A percentile compares a stretch with the other conserved stretches of the same genome.
phyloP scores from a whole-genome alignment of 2,329 filamentous ascomycete genomes.

The Hypoxylon rubiginosum region DNA sequence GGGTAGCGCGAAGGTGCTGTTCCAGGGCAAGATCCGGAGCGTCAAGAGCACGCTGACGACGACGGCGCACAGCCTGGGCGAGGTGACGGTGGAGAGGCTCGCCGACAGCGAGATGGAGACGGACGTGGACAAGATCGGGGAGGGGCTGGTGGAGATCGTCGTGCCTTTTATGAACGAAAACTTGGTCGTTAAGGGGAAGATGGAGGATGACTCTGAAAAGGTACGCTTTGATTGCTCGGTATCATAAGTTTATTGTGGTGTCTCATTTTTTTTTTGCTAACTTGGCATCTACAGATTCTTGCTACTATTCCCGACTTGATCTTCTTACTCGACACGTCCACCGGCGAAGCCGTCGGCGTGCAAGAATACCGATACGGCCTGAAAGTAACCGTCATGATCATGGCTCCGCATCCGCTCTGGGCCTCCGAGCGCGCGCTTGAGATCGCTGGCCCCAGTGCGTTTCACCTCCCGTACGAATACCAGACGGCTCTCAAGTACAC shows the following conservation, averaged over 20 bases:
- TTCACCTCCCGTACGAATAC: constrained; percentile 54
- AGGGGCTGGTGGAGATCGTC: constrained; percentile 62
- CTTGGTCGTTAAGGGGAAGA: constrained; percentile 64
- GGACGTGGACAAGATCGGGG: constrained; percentile 34
- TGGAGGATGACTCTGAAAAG: constrained; percentile 52
- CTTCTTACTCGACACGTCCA: constrained; percentile 65
- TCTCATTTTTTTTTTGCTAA: not conserved
- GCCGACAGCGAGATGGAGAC: constrained; percentile 13
- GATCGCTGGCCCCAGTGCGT: constrained; percentile 62
- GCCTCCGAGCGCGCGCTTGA: constrained; percentile 59
- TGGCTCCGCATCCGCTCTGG: constrained; percentile 58
- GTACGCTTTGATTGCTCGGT: constrained; percentile 2
- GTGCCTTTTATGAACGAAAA: constrained; percentile 81
- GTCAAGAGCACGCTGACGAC: constrained; percentile 65
- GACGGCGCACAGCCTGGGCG: constrained; percentile 69
- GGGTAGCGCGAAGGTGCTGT: constrained; percentile 65
- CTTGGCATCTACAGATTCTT: constrained; percentile 50
- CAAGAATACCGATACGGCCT: constrained; percentile 67
- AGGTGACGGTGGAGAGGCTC: constrained; percentile 63
- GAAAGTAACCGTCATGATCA: constrained; percentile 61
- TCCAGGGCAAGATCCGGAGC: constrained; percentile 71
- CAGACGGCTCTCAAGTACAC: constrained; percentile 57
- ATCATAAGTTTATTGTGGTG: not conserved
- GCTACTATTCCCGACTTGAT: constrained; percentile 69
- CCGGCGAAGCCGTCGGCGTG: constrained; percentile 66